Percentiles rank a stretch among this genome's conserved stretches.
Conservation (phyloP, 2,329 filamentous ascomycete species). For the Scedosporium boydii region DNA sequence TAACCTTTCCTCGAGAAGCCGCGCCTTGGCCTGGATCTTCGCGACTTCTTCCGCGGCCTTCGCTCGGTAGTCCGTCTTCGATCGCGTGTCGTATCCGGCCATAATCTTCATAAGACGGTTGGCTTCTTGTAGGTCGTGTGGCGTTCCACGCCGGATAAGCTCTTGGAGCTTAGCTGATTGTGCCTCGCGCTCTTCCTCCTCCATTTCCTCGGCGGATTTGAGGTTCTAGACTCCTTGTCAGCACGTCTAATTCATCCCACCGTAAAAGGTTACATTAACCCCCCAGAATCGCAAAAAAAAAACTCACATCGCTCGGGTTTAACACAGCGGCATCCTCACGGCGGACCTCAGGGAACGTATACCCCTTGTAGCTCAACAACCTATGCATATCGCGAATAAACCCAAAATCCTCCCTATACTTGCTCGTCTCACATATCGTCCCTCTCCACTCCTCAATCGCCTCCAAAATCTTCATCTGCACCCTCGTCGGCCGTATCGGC, state of each 20-base stretch:
- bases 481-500: slow-evolving; percentile 72
- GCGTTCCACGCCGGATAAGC: slow-evolving; percentile 82
- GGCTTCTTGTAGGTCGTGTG: slow-evolving; percentile 90
- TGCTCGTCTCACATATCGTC: slow-evolving; percentile 95
- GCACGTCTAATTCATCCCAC: slow-evolving; percentile 5
- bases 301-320: slow-evolving; percentile 87
- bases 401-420: slow-evolving; percentile 93
- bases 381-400: slow-evolving; percentile 98
- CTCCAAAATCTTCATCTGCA: slow-evolving; percentile 88
- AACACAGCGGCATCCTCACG: slow-evolving; percentile 91
- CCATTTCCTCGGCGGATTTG: slow-evolving; percentile 96
- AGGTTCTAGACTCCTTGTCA: slow-evolving; percentile 56
- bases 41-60: slow-evolving; percentile 93
- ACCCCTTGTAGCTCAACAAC: slow-evolving; percentile 91
- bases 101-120: slow-evolving; percentile 99
- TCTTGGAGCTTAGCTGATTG: slow-evolving; percentile 98
- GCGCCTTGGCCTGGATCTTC: slow-evolving; percentile 93
- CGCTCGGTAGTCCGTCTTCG: slow-evolving; percentile 94
- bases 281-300: neutral
- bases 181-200: slow-evolving; percentile 87
- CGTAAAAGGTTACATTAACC: slow-evolving; percentile 2
- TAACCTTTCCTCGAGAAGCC: slow-evolving; percentile 83
- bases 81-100: slow-evolving; percentile 91
- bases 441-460: slow-evolving; percentile 96
- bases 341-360: slow-evolving; percentile 85